These are phyloP conservation scores for Trichoderma sp. DNA, from an alignment of 2,329 filamentous ascomycete species.

Conservation along the genomic window DNA sequence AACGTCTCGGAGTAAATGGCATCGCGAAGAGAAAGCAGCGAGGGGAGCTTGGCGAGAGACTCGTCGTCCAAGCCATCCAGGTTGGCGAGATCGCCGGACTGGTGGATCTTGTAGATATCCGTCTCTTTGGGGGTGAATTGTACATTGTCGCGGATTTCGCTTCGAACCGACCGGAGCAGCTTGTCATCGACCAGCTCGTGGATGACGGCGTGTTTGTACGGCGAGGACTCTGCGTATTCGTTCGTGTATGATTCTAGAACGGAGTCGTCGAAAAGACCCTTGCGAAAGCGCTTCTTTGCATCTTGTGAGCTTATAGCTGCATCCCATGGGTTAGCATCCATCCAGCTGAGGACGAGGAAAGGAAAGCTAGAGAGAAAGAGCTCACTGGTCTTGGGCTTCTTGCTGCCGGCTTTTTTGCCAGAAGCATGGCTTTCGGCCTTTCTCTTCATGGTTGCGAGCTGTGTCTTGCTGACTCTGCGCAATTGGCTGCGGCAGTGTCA, in stretches of 20 bases:
- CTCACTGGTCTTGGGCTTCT: constrained; percentile 53
- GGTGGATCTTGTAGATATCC: constrained; percentile 99
- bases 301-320: constrained; percentile 50
- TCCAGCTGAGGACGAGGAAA: no score
- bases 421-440: constrained; percentile 51
- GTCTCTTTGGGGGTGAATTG: constrained; percentile 98
- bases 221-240: constrained; percentile 62
- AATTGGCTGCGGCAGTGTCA: not conserved
- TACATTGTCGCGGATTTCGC: constrained; percentile 86
- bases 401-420: constrained; percentile 50
- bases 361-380: not conserved
- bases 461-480: constrained; percentile 24
- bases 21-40: constrained; percentile 87
- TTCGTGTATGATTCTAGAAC: constrained; percentile 58
- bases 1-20: constrained; percentile 89
- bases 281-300: constrained; percentile 59
- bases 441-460: constrained; percentile 50
- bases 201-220: constrained; percentile 94
- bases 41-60: constrained; percentile 81
- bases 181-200: constrained; percentile 72
- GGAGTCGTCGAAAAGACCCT: constrained; percentile 61
- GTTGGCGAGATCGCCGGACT: constrained; percentile 95
- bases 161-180: constrained; percentile 81
- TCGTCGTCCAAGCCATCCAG: constrained; percentile 88
- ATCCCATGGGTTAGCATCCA: constrained; percentile 20